These are phyloP conservation scores for Wickerhamomyces sp. DNA, from an alignment of 1,139 yeast species.

Conservation along the genomic window DNA sequence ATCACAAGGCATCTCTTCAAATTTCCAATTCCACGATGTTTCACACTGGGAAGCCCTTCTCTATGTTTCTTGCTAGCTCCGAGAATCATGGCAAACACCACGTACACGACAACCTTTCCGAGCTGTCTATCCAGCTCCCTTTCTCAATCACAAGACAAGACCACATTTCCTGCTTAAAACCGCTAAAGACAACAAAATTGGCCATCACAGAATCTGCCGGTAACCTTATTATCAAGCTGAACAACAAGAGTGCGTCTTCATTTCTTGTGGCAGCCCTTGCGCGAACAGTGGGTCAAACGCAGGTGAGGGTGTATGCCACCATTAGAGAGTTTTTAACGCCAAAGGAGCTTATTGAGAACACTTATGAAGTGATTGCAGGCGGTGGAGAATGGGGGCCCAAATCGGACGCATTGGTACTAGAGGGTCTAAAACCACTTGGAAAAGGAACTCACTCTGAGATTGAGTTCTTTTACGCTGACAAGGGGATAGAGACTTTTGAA, in stretches of 20 bases:
- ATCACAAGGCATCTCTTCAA: neutral
- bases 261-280: constrained; percentile 2
- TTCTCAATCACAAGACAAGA: neutral
- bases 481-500: too few species aligned
- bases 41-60: constrained; percentile 1
- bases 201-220: constrained; percentile 4
- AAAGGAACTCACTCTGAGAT: neutral
- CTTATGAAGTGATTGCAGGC: constrained; percentile 7
- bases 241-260: constrained; percentile 4
- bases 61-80: too few species aligned
- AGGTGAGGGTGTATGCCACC: neutral
- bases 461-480: neutral
- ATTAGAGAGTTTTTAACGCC: neutral
- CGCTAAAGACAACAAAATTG: neutral
- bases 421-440: neutral
- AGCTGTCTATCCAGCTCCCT: neutral
- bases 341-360: neutral
- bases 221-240: constrained; percentile 4
- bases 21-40: constrained; percentile 5
- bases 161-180: constrained; percentile 1
- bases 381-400: constrained; percentile 12
- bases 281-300: neutral
- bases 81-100: too few species aligned
- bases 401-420: constrained; percentile 3
- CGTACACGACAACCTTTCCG: neutral